Evolutionary conservation across 192 early-diverging fungal species (phyloP), one percentile per base, ranked within the genome.

Genomic region (Podila minutissima): DNA sequence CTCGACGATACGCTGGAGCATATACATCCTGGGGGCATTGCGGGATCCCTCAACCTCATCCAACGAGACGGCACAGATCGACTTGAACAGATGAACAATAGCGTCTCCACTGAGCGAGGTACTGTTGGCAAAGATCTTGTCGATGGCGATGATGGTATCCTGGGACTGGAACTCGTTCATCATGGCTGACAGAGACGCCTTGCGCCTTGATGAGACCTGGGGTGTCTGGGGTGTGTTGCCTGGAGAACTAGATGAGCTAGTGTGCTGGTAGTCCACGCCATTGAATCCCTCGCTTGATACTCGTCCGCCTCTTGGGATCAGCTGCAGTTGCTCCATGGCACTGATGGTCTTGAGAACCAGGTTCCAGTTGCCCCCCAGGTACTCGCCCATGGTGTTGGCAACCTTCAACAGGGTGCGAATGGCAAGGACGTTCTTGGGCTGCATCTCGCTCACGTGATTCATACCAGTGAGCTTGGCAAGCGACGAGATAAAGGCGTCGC

Each of bases 1-100:
- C 85, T 98, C 97, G 17, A 98, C 94, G 69, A 98, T 94, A 68
- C 95, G 94, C 74, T 95, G 96, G 59, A 98, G 83, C 67, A 94
- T 92, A 82, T 94, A 98, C 93, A 96, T 92, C 38, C 97, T 83
- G 51, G 95, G 93, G 10, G 86, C 76, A 33, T 71, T 72, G 3
- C 86, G 72, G 15, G 89, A 89, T 8, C 85, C 87, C 24, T 94
- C 89, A 28, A 97, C 93, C 82, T 98, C 97, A 62, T 95, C 92
- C 88, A 94, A 88, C 11, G 93, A 95, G 3, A 96, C 95, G n/a
- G 89, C 75, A 78, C 95, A 95, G 67, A 98, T 84, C 12, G 95
- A 91, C 12, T 89, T 87, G 76, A 97, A 94, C 78, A 97, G 96
- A 74, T 96, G 92, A 38, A 94, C 90, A 75, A 98, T 96, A 7